phyloP scores from a whole-genome alignment of 2,329 filamentous ascomycete genomes.

The Arthrobotrys iridis region DNA sequence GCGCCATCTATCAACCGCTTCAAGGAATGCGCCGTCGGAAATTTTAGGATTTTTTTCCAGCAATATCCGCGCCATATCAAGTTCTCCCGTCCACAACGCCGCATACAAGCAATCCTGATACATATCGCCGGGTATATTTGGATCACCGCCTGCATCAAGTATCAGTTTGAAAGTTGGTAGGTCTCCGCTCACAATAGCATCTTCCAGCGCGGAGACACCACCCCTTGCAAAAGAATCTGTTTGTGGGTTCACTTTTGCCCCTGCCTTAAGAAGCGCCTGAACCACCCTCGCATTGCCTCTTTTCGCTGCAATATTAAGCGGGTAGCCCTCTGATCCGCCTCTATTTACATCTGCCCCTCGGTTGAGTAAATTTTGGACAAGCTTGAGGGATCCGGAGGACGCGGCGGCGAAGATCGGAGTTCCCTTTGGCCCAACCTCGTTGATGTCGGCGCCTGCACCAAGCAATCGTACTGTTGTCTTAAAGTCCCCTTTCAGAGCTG shows the following conservation, averaged over 20 bases:
- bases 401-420: constrained; percentile 29
- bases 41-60: constrained; percentile 13
- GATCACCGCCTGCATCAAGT: constrained; percentile 17
- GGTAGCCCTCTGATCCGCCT: constrained; percentile 21
- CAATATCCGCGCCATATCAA: constrained; percentile 36
- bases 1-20: constrained; percentile 15
- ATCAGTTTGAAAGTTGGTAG: constrained; percentile 17
- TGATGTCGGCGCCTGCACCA: constrained; percentile 15
- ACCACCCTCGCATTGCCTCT: constrained; percentile 24
- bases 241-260: constrained; percentile 24
- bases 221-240: neutral
- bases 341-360: constrained; percentile 27
- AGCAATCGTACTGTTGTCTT: constrained; percentile 8
- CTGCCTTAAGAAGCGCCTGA: constrained; percentile 6
- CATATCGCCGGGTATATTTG: neutral
- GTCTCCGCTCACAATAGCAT: constrained; percentile 22
- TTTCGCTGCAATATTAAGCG: constrained; percentile 9
- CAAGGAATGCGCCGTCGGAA: constrained; percentile 21
- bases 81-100: constrained; percentile 14
- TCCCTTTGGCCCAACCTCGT: constrained; percentile 3
- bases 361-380: constrained; percentile 22
- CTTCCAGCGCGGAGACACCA: constrained; percentile 18
- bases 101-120: constrained; percentile 18
- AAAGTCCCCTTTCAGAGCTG: constrained; percentile 18
- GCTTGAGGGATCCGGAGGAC: neutral